Evolutionary conservation across 2,329 filamentous ascomycete genomes (phyloP).

Genomic region (Fusarium caatingaense): DNA sequence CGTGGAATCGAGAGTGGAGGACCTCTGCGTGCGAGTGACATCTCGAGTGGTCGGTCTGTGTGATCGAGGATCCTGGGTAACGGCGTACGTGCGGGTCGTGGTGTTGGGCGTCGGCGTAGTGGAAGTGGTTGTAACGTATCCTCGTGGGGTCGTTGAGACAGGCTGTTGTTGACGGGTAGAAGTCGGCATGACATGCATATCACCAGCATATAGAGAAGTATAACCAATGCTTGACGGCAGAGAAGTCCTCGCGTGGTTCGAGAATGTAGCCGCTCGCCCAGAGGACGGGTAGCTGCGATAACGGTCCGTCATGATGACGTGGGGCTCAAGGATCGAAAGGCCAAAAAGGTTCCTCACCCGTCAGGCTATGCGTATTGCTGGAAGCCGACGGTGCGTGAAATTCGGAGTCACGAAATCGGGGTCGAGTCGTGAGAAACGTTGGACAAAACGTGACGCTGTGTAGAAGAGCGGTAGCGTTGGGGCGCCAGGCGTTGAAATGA

Average conservation of each 20-base stretch:
- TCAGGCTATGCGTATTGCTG: constrained; percentile 17
- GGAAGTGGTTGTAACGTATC: constrained; percentile 49
- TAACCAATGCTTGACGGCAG: constrained; percentile 64
- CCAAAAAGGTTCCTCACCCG: constrained; percentile 19
- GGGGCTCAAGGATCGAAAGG: constrained; percentile 18
- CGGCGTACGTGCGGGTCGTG: constrained; percentile 67
- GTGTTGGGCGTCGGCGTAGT: constrained; percentile 54
- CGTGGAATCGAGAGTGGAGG: constrained; percentile 63
- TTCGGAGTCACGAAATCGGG: constrained; percentile 8
- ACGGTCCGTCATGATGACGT: constrained; percentile 60
- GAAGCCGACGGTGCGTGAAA: constrained; percentile 8
- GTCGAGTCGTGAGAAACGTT: constrained; percentile 31
- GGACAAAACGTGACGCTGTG: constrained; percentile 32
- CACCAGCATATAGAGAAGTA: constrained; percentile 62
- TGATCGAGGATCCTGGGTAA: constrained; percentile 63
- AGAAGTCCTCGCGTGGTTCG: constrained; percentile 64
- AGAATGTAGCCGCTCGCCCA: constrained; percentile 59
- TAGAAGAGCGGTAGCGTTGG: constrained; percentile 31
- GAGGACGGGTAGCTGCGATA: constrained; percentile 56
- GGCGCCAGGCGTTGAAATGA: constrained; percentile 24
- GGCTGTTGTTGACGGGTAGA: constrained; percentile 47
- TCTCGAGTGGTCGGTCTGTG: constrained; percentile 63
- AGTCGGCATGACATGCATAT: constrained; percentile 65
- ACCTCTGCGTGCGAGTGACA: constrained; percentile 58
- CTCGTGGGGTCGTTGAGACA: constrained; percentile 48